Evolutionary conservation across 768 basidiomycete species (phyloP).

Genomic region (Coprinellus micaceus): DNA sequence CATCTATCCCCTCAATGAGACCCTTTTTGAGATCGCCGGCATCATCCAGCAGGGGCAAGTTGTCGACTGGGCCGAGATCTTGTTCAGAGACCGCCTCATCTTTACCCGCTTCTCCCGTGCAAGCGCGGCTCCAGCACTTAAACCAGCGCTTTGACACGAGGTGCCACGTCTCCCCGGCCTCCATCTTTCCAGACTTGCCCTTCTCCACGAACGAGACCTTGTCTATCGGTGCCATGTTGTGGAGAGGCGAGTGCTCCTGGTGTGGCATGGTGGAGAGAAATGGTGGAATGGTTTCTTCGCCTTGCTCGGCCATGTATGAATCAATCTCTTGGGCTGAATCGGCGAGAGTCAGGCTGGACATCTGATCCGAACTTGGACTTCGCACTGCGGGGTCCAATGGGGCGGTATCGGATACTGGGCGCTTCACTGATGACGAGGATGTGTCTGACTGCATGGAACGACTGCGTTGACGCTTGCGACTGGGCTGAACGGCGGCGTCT

Average conservation of each 20-base stretch:
- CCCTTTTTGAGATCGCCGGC: conserved; percentile 43
- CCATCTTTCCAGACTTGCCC: conserved; percentile 47
- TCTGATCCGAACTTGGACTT: conserved; percentile 39
- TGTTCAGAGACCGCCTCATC: conserved; percentile 57
- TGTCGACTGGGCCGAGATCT: conserved; percentile 74
- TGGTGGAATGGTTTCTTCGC: conserved; percentile 34
- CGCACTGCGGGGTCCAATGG: conserved; percentile 37
- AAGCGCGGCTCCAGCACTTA: conserved; percentile 70
- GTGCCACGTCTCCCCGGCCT: conserved; percentile 74
- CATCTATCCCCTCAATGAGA: conserved; percentile 60
- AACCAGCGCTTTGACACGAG: conserved; percentile 71
- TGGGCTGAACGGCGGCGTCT: conserved; percentile 36
- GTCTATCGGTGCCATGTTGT: conserved; percentile 33
- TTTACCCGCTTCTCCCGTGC: conserved; percentile 66
- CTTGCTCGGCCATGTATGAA: conserved; percentile 61
- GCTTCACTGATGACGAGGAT: conserved; percentile 73
- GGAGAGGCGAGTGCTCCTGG: conserved; percentile 18
- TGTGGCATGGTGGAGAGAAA: conserved; percentile 24
- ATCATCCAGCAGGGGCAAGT: conserved; percentile 57
- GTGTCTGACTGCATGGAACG: conserved; percentile 71
- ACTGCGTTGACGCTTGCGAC: conserved; percentile 72
- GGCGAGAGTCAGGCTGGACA: conserved; percentile 38
- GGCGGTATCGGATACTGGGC: conserved; percentile 68
- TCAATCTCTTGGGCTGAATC: conserved; percentile 59
- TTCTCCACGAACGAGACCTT: conserved; percentile 51